Base-by-base conservation (phyloP, 805 yeast species). In the Jamesozyma lodderae region DNA sequence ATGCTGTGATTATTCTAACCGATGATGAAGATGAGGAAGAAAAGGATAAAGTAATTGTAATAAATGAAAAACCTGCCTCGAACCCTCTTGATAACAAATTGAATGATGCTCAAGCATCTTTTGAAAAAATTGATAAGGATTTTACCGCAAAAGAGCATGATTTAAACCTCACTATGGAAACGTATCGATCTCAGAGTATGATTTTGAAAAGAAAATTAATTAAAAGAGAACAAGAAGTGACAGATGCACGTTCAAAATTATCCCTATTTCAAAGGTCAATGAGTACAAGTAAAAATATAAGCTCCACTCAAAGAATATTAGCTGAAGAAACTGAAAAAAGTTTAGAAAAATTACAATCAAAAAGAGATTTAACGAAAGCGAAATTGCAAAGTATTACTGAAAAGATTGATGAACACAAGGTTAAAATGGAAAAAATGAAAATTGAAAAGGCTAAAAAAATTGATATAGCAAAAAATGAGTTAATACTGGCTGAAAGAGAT, bases 211-310 rank as follows among this genome's bases (percentile, higher is more conserved):
- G 44, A 28, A 56, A 55, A 36, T 35, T 53, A 16, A 38, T 21
- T 4, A 53, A 44, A 30, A 46, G 62, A 31, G 57, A 56, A 26
- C 35, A 43, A 17, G 49, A 41, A 9, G 43, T 55, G 4, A 28
- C 27, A 1, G 49, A 47, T 6, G 48, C 51, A 1, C 14, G 18
- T 3, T 14, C 37, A 10, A 45, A 40, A 32, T 20, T 37, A 8
- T 13, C 16, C 13, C 26, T 38, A n/a, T 25, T 22, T 40, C 41
- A 31, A 40, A 33, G 44, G 45, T 19, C 39, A 31, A 31, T 26
- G 30, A 13, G 21, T 41, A 9, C 36, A 41, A 17, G 15, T 28
- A 11, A 38, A 32, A 29, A 30, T 26, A 18, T 37, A 21, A 43
- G 42, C 17, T 38, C 36, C 10, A 41, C 55, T 1, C 52, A 49